Base-by-base conservation (phyloP, 495 filamentous ascomycete species). In the Penicillium cosmopolitanum region DNA sequence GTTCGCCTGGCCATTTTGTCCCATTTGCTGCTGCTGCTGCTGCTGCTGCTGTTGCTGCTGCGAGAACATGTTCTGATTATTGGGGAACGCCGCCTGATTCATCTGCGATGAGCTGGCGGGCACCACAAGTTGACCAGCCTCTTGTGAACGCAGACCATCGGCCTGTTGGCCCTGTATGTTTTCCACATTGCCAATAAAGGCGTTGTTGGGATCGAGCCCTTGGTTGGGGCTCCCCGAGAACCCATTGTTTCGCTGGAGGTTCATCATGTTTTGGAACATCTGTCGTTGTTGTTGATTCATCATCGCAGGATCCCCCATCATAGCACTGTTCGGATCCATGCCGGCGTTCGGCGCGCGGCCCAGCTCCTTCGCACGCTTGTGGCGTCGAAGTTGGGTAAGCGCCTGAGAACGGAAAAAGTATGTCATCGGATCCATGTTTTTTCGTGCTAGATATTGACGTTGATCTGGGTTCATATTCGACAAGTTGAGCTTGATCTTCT, bases 61-160 rank as follows among this genome's bases (percentile, higher is more conserved):
- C 18, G 63, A 65, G 50, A 77, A 78, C 66, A 76, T 71, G 44
- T 77, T 78, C 51, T 75, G 70, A 13, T 73, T 56, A 5, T 68
- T 67, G 12, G 62, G 64, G 51, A 75, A 77, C 3, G 72, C 66
- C 25, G 65, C 65, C 51, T 77, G 77, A 44, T 78, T 77, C 57
- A 79, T 77, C 52, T 79, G 77, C 23, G 72, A 82, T 70, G 77
- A 76, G 63, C 85, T 89, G 16, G 85, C 87, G 10, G 87, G 87
- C 11, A 89, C 87, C 21, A 89, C 87, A 46, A 84, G 70, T 59
- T 87, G 85, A 23, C 87, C 87, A 50, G 82, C 82, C 69, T 88
- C 84, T 68, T 86, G 84, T n/a, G 80, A 81, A 23, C 84, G 84
- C 52, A 84, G 64, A 13, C 83, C 86, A 62, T 85, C 84, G 28